phyloP scores from a whole-genome alignment of 2,329 filamentous ascomycete genomes.

The Madurella mycetomatis region DNA sequence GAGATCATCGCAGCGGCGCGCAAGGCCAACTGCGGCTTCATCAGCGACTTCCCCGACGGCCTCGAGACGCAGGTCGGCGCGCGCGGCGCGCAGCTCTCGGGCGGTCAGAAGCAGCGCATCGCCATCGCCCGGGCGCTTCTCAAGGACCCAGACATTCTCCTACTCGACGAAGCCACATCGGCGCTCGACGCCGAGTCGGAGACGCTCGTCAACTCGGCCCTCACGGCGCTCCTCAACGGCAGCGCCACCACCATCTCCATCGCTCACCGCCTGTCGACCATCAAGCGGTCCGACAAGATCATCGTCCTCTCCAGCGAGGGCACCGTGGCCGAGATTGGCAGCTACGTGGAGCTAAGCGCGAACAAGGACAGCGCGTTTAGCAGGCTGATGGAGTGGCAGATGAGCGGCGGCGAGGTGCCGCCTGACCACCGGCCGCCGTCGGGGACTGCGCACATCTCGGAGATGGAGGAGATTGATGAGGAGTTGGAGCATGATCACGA shows the following conservation, averaged over 20 bases:
- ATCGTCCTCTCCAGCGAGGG: conserved; percentile 87
- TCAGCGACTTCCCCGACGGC: conserved; percentile 92
- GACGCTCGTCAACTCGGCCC: conserved; percentile 88
- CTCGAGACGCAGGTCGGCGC: conserved; percentile 92
- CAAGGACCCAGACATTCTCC: conserved; percentile 93
- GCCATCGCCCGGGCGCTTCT: conserved; percentile 92
- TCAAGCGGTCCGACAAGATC: conserved; percentile 91
- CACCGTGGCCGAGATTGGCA: conserved; percentile 84
- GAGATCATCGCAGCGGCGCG: conserved; percentile 85
- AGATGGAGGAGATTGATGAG: conserved; percentile 50
- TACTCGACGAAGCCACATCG: conserved; percentile 93
- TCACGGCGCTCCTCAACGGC: conserved; percentile 73
- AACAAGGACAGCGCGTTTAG: conserved; percentile 80
- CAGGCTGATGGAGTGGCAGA: conserved; percentile 98
- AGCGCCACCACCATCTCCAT: conserved; percentile 97
- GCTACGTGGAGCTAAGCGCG: conserved; percentile 70
- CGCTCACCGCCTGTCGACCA: conserved; percentile 90
- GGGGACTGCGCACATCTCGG: conserved; percentile 41
- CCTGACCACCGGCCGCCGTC: conserved; percentile 34
- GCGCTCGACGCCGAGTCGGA: conserved; percentile 95
- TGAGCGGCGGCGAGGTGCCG: conserved; percentile 72
- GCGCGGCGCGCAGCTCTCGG: conserved; percentile 86
- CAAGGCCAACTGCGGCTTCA: conserved; percentile 94
- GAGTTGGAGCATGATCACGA: conserved; percentile 40
- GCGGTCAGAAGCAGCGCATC: conserved; percentile 96